Evolutionary conservation across 2,329 filamentous ascomycete species (phyloP), one percentile per base, ranked within the genome.

Genomic region (Teratosphaeria viscida): DNA sequence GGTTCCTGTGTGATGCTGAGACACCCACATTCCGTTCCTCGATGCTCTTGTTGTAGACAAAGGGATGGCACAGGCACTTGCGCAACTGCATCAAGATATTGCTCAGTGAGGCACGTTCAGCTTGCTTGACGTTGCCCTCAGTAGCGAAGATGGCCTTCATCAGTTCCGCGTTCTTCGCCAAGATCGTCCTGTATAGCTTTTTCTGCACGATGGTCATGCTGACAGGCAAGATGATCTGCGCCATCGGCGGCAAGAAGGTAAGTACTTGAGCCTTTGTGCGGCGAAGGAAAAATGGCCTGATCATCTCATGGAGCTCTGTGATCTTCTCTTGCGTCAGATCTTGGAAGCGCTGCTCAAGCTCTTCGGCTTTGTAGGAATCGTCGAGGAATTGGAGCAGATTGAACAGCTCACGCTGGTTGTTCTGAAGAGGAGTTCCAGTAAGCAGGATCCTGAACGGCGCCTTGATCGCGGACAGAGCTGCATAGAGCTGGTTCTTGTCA

Each of bases 381-480:
- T 99, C 91, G 52, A 96, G 82, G 72, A 99, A 99, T 65, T 97
- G 92, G 3, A 99, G 77, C n/a, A 99, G 79, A 69, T 96, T 99
- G 78, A 97, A 97, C 0, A 99, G 78, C 72, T 99, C 94, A 54
- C 91, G 83, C 65, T 90, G 89, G 71, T 96, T 97, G 74, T 99
- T 99, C 68, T 99, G 94, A 12, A 99, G 76, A 0, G 94, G 94
- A 0, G 94, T 99, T 1, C 91, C 74, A 0, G 92, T 97, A 37
- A 99, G 79, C 1, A 99, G 81, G 47, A 96, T 81, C 57, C 90
- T 86, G 75, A 94, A 96, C 0, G 89, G 89, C 34, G 92, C 85
- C 56, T 84, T 87, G 73, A 96, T 83, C 2, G 83, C 80, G 52
- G 78, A 82, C 6, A 99, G 78, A 2, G 88, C 85, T 37, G 79